A percentile compares a stretch with the other conserved stretches of the same genome.
phyloP scores from a whole-genome alignment of 345 rosid genomes.

The Linum lewisii region DNA sequence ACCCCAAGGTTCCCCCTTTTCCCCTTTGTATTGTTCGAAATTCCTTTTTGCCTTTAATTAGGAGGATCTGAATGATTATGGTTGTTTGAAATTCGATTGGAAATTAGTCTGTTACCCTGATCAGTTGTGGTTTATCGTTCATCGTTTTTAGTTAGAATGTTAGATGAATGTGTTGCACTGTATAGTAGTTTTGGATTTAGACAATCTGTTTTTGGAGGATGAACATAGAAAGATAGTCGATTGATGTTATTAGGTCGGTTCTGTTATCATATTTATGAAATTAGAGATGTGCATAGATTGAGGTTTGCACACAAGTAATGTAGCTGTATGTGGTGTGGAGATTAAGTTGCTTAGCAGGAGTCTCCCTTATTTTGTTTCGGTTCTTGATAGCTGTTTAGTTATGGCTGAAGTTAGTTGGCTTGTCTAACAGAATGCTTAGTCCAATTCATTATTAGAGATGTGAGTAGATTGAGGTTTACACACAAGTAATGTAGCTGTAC shows the following conservation, averaged over 20 bases:
- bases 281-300: neutral
- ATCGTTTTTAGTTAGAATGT: neutral
- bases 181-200: neutral
- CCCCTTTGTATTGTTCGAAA: slow-evolving; percentile 1
- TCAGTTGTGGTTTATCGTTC: neutral
- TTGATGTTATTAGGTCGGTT: neutral
- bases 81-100: neutral
- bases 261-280: no score
- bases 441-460: neutral
- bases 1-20: slow-evolving; percentile 59
- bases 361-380: no score
- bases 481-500: neutral
- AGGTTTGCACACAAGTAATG: neutral
- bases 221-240: neutral
- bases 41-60: neutral
- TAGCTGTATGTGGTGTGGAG: neutral
- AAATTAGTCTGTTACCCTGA: neutral
- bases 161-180: neutral
- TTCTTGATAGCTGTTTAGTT: no score
- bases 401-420: no score
- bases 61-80: neutral
- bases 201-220: neutral
- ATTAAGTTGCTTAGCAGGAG: neutral
- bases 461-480: no score
- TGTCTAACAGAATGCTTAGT: no score